Evolutionary conservation across 352 stramenopile genomes (phyloP).

Genomic region (Pythium brassicae): DNA sequence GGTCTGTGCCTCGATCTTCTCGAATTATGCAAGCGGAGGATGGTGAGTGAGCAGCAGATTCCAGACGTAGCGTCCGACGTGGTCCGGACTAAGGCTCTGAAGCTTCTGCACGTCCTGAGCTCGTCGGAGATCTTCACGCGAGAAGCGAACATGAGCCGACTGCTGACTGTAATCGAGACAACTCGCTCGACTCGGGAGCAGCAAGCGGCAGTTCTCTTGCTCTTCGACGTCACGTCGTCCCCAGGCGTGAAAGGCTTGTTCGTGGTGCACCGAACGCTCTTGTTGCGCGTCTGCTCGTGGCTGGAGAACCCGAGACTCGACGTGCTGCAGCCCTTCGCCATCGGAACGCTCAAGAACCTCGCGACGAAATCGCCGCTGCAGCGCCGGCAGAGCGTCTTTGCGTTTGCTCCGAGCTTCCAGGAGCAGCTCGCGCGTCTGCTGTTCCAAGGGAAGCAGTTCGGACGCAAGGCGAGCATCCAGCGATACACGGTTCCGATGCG

Average conservation of each 20-base stretch:
- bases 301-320: slow-evolving; percentile 13
- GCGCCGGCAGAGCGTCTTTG: slow-evolving; percentile 10
- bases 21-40: slow-evolving; percentile 5
- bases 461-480: slow-evolving; percentile 9
- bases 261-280: slow-evolving; percentile 9
- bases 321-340: slow-evolving; percentile 10
- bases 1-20: slow-evolving; percentile 9
- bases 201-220: slow-evolving; percentile 16
- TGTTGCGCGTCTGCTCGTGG: slow-evolving; percentile 11
- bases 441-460: slow-evolving; percentile 17
- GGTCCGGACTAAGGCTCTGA: slow-evolving; percentile 19
- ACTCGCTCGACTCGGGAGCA: slow-evolving; percentile 20
- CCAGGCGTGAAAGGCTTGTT: slow-evolving; percentile 12
- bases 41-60: slow-evolving; percentile 2
- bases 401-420: slow-evolving; percentile 23
- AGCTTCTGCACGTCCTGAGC: slow-evolving; percentile 24
- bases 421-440: slow-evolving; percentile 29
- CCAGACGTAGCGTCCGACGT: slow-evolving; percentile 9
- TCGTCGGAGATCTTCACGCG: slow-evolving; percentile 26
- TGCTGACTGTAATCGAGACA: slow-evolving; percentile 26
- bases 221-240: slow-evolving; percentile 20
- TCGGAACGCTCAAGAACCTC: slow-evolving; percentile 15
- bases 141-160: slow-evolving; percentile 14
- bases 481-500: slow-evolving; percentile 4
- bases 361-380: slow-evolving; percentile 9